phyloP scores from a whole-genome alignment of 345 rosid genomes.

The Erysimum cheiranthoides region DNA sequence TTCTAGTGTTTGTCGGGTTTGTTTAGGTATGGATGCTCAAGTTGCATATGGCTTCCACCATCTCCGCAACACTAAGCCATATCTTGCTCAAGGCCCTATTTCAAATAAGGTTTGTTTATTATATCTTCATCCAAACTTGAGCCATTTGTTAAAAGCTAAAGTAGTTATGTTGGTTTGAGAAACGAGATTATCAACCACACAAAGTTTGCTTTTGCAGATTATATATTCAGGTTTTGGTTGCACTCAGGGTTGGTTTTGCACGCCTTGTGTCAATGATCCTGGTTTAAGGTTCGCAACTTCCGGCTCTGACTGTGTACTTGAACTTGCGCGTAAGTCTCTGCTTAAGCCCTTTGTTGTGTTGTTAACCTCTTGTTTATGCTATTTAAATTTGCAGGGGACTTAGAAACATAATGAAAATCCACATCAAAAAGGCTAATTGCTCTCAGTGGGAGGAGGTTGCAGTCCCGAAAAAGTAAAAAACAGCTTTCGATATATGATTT shows the following conservation, averaged over 20 bases:
- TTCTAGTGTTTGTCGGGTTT: slow-evolving; percentile 16
- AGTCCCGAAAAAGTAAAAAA: slow-evolving; percentile 74
- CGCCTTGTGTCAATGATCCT: slow-evolving; percentile 91
- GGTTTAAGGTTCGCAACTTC: slow-evolving; percentile 67
- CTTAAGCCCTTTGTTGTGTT: neutral
- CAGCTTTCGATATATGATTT: neutral
- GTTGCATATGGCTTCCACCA: slow-evolving; percentile 97
- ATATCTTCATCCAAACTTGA: neutral
- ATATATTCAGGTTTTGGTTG: slow-evolving; percentile 95
- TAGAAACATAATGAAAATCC: slow-evolving; percentile 77
- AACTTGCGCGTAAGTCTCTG: neutral
- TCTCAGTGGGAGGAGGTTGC: slow-evolving; percentile 86
- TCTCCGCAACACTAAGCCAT: slow-evolving; percentile 91
- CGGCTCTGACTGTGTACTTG: neutral
- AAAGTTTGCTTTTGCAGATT: slow-evolving; percentile 53
- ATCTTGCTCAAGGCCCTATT: slow-evolving; percentile 96
- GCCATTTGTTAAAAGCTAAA: neutral
- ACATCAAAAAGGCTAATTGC: slow-evolving; percentile 75
- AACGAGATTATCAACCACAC: slow-evolving; percentile 8
- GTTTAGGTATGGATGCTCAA: slow-evolving; percentile 97
- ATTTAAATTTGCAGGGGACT: slow-evolving; percentile 67
- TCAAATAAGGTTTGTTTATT: slow-evolving; percentile 76
- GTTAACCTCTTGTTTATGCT: slow-evolving; percentile 1
- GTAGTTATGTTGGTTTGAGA: neutral
- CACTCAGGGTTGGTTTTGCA: slow-evolving; percentile 97